Evolutionary conservation across 345 rosid genomes (phyloP), one percentile per base, ranked within the genome.

Genomic region (Brassica napus): DNA sequence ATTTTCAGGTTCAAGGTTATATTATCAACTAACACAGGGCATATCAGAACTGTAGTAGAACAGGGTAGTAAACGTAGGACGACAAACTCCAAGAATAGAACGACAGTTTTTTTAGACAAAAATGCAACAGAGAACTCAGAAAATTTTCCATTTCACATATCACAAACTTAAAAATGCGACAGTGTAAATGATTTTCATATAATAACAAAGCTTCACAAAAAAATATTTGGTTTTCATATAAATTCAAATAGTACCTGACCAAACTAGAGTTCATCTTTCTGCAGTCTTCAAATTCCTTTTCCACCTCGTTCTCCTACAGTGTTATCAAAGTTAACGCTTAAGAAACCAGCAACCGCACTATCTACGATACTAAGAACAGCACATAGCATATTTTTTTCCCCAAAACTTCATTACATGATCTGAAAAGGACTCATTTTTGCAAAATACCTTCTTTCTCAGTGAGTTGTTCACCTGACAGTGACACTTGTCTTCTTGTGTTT

Each of bases 271-370:
- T 90, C 88, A 83, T 83, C 55, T 75, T 86, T 86, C 84, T 84
- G 88, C 92, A 92, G 74, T 87, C 84, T 77, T 85, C 85, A 76
- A 94, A 84, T 84, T 92, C 94, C 83, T 77, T 85, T 72, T 78
- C 71, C 71, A 68, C 81, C 83, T 76, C 77, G 52, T 71, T 73
- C 75, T 88, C 92, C 98, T 94, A 84, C 79, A 74, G 7, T 23
- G 23, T 68, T 73, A 34, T 61, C 72, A 49, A 34, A 72, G 10
- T 65, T 66, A 66, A 76, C 16, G 59, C 31, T 47, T 80, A 67
- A 78, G 71, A 81, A 30, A 79, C 82, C 47, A 24, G 68, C 65
- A 70, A 71, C 58, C 54, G 68, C 44, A 26, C 37, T 66, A 16
- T 62, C 73, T 16, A 75, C 49, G 78, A 35, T 71, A 71, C 31